Base-by-base conservation (phyloP, 1,284 basidiomycete genomes). In the Vanrija sp. region DNA sequence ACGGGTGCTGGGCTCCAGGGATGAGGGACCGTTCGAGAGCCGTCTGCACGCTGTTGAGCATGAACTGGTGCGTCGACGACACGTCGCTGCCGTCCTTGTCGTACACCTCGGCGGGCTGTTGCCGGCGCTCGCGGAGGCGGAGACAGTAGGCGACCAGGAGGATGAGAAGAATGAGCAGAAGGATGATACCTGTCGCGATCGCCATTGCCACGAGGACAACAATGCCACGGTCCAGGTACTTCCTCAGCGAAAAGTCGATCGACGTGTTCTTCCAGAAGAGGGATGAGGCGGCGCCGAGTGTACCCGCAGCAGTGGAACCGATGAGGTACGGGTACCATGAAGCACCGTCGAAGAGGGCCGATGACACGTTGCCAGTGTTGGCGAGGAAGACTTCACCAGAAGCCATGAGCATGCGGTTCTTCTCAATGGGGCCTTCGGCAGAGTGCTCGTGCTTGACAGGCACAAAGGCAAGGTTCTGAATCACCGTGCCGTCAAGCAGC, bases 151-250 rank as follows among this genome's bases (percentile, higher is more conserved):
- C 85, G 71, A 91, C 85, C 14, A 96, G 81, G 0, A 91, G 87
- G 85, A 91, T 90, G 41, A 98, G 78, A 44, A 98, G 87, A 15
- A 90, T 87, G 20, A 97, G 81, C 1, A 98, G 78, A 78, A 98
- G 93, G 49, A 98, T 90, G 22, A 98, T 84, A 23, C 93, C 95
- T 10, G 94, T 91, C 4, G 90, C 86, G 60, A 98, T 96, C 25
- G 94, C 95, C 63, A 98, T 97, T 5, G 92, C 95, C 63, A 98
- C 94, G 38, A 98, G 82, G 59, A 98, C 97, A 51, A 98, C 91
- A 37, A 98, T 82, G 3, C 94, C 96, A 22, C 85, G 84, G 1
- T 92, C 90, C 48, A 97, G 83, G 81, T 87, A 89, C 71, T 85
- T 81, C 47, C 78, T 80, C 64, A 85, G 83, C 44, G 68, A 78